phyloP scores from a whole-genome alignment of 1,284 basidiomycete species.

The Cryptococcus floricola region DNA sequence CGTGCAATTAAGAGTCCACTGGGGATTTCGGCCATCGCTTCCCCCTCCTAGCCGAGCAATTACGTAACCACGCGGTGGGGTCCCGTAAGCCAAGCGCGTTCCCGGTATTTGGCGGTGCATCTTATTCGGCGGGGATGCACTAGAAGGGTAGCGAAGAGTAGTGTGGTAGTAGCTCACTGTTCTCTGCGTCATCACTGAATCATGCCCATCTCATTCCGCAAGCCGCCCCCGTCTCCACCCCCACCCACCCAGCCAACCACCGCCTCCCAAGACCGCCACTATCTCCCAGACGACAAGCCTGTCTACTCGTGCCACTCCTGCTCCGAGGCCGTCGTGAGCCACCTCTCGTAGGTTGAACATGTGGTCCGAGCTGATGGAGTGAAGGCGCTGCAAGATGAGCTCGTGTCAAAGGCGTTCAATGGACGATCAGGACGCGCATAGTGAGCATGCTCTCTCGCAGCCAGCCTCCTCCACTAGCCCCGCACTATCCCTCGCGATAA shows the following conservation, averaged over 20 bases:
- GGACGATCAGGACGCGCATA: conserved; percentile 46
- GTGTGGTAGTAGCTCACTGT: not conserved
- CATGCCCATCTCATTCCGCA: not conserved
- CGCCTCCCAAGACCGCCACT: conserved; percentile 30
- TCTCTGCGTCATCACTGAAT: not conserved
- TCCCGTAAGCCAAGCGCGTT: too few species aligned
- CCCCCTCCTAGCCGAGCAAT: not conserved
- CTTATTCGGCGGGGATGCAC: not conserved
- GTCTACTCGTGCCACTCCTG: conserved; percentile 45
- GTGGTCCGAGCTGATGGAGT: not conserved
- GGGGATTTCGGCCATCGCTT: not conserved
- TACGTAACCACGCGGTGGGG: not conserved
- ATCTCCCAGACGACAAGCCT: conserved; percentile 34
- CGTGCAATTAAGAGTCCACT: not conserved
- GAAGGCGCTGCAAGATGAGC: conserved; percentile 47
- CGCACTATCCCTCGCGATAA: not conserved
- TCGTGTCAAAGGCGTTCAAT: conserved; percentile 47
- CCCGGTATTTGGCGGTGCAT: too few species aligned
- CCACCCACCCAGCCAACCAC: conserved; percentile 1
- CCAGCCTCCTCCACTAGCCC: not conserved
- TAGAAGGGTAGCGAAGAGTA: not conserved
- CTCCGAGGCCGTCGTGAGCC: conserved; percentile 35
- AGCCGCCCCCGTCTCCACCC: not conserved
- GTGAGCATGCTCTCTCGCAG: conserved; percentile 21
- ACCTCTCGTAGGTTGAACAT: not conserved